Conservation (phyloP, 2,329 filamentous ascomycete genomes). For the Thielaviopsis euricoi region DNA sequence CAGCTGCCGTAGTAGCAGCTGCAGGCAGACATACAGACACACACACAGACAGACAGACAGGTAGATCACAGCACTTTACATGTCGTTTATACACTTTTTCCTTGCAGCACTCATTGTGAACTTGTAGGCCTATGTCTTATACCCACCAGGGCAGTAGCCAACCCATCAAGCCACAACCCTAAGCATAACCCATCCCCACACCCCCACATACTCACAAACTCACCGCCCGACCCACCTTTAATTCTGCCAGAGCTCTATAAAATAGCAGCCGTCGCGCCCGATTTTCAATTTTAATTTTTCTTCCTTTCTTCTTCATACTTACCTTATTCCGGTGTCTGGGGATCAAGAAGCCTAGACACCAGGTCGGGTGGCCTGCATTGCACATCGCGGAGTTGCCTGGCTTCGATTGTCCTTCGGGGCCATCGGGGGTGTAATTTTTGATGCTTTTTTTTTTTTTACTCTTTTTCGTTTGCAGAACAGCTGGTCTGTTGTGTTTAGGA, state of each 20-base stretch:
- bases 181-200: background rate
- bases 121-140: too few species aligned
- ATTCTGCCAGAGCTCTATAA: conserved; percentile 18
- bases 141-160: too few species aligned
- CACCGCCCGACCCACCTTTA: background rate
- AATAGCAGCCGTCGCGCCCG: conserved; percentile 10
- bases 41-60: too few species aligned
- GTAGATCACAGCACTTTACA: too few species aligned
- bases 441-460: conserved; percentile 18
- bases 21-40: too few species aligned
- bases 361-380: conserved; percentile 34
- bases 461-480: conserved; percentile 29
- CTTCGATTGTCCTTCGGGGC: conserved; percentile 35
- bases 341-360: conserved; percentile 27
- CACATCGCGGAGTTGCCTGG: conserved; percentile 33
- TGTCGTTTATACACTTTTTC: too few species aligned
- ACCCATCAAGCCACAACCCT: background rate
- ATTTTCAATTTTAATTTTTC: conserved; percentile 15
- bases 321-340: conserved; percentile 27
- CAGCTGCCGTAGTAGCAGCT: too few species aligned
- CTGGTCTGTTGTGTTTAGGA: conserved; percentile 26
- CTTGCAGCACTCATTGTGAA: too few species aligned
- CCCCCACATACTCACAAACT: too few species aligned
- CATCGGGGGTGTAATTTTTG: conserved; percentile 35
- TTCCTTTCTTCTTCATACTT: conserved; percentile 32